These are phyloP conservation scores for Galerina sulciceps DNA, from an alignment of 768 basidiomycete species.

Conservation along the genomic window DNA sequence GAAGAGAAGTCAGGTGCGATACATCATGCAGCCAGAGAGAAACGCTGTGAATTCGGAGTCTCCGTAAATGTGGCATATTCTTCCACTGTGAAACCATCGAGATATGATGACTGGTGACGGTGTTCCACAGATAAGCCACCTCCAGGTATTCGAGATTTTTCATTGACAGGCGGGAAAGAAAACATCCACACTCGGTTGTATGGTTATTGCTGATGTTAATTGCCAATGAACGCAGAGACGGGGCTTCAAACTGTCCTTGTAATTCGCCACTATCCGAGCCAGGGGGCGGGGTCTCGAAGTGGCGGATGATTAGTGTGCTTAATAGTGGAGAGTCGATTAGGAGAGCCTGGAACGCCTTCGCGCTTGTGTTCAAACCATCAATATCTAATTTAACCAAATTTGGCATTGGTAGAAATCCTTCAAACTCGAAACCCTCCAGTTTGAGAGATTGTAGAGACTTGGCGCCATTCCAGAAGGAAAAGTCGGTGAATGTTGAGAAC, in stretches of 20 bases:
- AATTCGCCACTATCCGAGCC: background rate
- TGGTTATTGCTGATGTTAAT: slow-evolving; percentile 22
- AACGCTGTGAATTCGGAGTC: slow-evolving; percentile 13
- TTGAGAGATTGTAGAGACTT: slow-evolving; percentile 11
- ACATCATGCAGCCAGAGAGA: slow-evolving; percentile 7
- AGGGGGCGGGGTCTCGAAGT: slow-evolving; percentile 1
- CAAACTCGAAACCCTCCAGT: slow-evolving; percentile 13
- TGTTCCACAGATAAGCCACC: slow-evolving; percentile 13
- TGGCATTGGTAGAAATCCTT: slow-evolving; percentile 11
- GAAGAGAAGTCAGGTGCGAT: slow-evolving; percentile 14
- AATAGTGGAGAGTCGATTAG: slow-evolving; percentile 20
- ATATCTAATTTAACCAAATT: slow-evolving; percentile 23
- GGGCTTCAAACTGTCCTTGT: slow-evolving; percentile 17
- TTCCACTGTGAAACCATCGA: slow-evolving; percentile 13
- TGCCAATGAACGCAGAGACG: slow-evolving; percentile 27
- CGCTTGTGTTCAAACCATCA: slow-evolving; percentile 14
- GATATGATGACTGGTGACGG: slow-evolving; percentile 9
- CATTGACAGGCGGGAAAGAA: slow-evolving; percentile 23
- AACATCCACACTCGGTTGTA: slow-evolving; percentile 20
- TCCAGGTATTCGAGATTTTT: slow-evolving; percentile 37
- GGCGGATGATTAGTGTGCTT: slow-evolving; percentile 18
- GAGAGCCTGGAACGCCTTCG: slow-evolving; percentile 16
- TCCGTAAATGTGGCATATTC: slow-evolving; percentile 7
- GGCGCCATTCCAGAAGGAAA: background rate
- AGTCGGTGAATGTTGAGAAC: background rate